These are phyloP conservation scores for Colletotrichum orbiculare DNA, from an alignment of 2,329 filamentous ascomycete species.

Conservation along the genomic window DNA sequence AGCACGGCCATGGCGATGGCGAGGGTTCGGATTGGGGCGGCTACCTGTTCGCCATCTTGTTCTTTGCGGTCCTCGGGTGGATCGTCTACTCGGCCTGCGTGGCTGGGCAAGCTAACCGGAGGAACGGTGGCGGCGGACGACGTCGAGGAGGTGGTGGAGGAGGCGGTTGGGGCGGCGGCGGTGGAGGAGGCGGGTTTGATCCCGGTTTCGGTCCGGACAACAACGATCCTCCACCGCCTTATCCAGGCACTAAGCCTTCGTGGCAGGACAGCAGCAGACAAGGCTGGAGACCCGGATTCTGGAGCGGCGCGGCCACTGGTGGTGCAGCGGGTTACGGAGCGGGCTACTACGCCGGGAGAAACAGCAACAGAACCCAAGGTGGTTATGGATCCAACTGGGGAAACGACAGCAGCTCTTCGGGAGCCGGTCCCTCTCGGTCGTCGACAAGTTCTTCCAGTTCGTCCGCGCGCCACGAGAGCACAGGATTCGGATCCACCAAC, in stretches of 20 bases:
- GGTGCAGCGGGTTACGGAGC: conserved; percentile 76
- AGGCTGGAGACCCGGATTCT: conserved; percentile 79
- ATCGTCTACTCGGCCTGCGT: conserved; percentile 69
- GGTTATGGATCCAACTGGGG: conserved; percentile 46
- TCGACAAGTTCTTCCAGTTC: conserved; percentile 55
- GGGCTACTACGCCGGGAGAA: conserved; percentile 52
- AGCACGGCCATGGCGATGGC: conserved; percentile 46
- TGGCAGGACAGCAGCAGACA: conserved; percentile 46
- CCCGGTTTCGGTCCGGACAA: conserved; percentile 52
- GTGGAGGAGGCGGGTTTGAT: conserved; percentile 53
- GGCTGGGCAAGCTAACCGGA: conserved; percentile 35
- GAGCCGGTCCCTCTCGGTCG: conserved; percentile 48
- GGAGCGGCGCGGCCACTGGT: conserved; percentile 75
- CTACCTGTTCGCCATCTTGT: conserved; percentile 70
- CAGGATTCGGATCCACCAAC: conserved; percentile 78
- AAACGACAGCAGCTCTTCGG: conserved; percentile 43
- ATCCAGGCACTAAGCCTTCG: conserved; percentile 55
- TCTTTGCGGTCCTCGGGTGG: conserved; percentile 68
- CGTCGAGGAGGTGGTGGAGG: conserved; percentile 55
- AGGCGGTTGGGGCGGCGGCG: conserved; percentile 48
- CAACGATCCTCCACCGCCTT: conserved; percentile 64
- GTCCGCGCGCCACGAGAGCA: conserved; percentile 71
- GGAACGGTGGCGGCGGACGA: conserved; percentile 45
- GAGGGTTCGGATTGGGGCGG: conserved; percentile 47
- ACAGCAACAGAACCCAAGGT: conserved; percentile 40